Percentiles rank a stretch among this genome's conserved stretches.
Conservation (phyloP, 768 basidiomycete species). For the Kwoniella dejecticola region DNA sequence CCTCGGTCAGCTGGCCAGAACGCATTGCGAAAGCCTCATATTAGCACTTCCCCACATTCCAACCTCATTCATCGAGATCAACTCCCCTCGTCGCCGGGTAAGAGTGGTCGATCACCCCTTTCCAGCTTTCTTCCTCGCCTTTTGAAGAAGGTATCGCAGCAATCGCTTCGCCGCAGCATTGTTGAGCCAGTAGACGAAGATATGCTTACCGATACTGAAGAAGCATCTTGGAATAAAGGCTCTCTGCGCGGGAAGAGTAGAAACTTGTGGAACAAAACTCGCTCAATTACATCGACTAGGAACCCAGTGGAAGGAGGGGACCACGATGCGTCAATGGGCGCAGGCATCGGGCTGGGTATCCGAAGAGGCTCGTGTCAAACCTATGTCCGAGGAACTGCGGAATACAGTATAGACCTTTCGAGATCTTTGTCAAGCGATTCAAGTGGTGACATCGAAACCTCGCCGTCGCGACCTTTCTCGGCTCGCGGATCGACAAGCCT, state of each 20-base stretch:
- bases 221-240: background rate
- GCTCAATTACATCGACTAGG: background rate
- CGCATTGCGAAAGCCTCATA: background rate
- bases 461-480: conserved; percentile 27
- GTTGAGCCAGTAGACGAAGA: conserved; percentile 17
- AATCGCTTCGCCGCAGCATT: conserved; percentile 1
- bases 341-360: conserved; percentile 20
- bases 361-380: background rate
- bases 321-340: conserved; percentile 5
- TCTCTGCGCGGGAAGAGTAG: conserved; percentile 2
- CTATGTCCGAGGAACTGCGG: background rate
- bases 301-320: conserved; percentile 22
- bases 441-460: conserved; percentile 25
- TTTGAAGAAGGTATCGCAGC: conserved; percentile 25
- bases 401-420: conserved; percentile 11
- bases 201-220: conserved; percentile 30
- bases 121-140: conserved; percentile 35
- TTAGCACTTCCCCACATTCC: background rate
- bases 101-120: conserved; percentile 21
- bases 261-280: conserved; percentile 8
- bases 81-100: background rate
- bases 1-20: conserved; percentile 1
- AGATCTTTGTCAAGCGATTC: conserved; percentile 32
- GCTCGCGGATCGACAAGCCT: conserved; percentile 10
- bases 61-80: background rate